Evolutionary conservation across 305 asterid species (phyloP).

Genomic region (Fraxinus ornus): DNA sequence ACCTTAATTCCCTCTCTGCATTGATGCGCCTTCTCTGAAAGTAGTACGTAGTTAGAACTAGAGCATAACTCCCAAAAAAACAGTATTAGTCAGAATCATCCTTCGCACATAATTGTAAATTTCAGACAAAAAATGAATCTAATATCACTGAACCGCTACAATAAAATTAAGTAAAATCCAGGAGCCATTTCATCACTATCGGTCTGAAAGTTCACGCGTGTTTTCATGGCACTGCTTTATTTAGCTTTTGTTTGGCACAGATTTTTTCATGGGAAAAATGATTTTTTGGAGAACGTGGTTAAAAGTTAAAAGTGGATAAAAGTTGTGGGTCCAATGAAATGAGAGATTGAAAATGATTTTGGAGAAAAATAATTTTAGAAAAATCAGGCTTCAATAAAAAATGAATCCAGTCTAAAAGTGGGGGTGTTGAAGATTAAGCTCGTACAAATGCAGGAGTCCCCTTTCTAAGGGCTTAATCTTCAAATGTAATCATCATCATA

Average conservation of each 20-base stretch:
- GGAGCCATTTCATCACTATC: conserved; percentile 18
- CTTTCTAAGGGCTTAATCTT: background rate
- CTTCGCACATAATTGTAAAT: background rate
- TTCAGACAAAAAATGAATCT: background rate
- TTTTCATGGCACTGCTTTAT: conserved; percentile 1
- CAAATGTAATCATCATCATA: background rate
- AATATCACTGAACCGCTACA: too few species aligned
- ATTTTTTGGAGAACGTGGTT: background rate
- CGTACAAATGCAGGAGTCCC: background rate
- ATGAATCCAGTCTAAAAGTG: background rate
- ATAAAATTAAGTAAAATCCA: background rate
- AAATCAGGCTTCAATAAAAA: background rate
- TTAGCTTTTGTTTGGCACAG: background rate
- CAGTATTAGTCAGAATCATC: background rate
- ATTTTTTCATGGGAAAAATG: background rate
- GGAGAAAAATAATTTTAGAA: background rate
- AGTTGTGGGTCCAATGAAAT: background rate
- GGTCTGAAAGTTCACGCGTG: background rate
- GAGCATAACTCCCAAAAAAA: background rate
- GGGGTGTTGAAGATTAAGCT: background rate
- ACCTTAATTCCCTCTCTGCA: conserved; percentile 49
- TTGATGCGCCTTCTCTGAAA: conserved; percentile 53
- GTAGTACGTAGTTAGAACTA: conserved; percentile 8
- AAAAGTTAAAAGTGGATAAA: background rate
- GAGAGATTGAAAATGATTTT: background rate